Evolutionary conservation across 2,329 filamentous ascomycete genomes (phyloP).

Genomic region (Colletotrichum sp.): DNA sequence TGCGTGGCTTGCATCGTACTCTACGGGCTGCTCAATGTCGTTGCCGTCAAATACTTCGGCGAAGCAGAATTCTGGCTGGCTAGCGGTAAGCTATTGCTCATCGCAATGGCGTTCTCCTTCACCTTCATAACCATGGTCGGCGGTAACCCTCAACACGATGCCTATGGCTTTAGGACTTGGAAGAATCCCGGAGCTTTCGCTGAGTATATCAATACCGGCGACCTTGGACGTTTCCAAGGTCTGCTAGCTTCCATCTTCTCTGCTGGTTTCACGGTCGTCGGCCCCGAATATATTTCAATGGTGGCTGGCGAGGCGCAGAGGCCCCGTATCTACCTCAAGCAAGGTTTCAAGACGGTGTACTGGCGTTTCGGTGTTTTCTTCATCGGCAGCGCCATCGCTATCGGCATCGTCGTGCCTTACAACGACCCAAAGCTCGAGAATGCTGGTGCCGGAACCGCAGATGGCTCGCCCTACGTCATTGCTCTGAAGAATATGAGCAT

Average conservation of each 20-base stretch:
- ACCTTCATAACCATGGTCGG: slow-evolving; percentile 84
- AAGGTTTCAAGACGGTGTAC: slow-evolving; percentile 75
- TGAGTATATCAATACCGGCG: slow-evolving; percentile 61
- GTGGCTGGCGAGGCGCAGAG: slow-evolving; percentile 74
- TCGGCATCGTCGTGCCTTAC: slow-evolving; percentile 70
- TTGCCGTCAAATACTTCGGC: slow-evolving; percentile 23
- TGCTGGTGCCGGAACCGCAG: slow-evolving; percentile 46
- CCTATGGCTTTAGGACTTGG: slow-evolving; percentile 76
- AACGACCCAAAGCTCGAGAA: slow-evolving; percentile 59
- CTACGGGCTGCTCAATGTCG: slow-evolving; percentile 32
- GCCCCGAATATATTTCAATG: slow-evolving; percentile 71
- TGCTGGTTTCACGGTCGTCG: slow-evolving; percentile 67
- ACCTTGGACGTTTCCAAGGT: slow-evolving; percentile 71
- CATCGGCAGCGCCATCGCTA: slow-evolving; percentile 68
- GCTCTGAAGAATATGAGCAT: slow-evolving; percentile 62
- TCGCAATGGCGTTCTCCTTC: slow-evolving; percentile 70
- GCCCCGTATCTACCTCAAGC: slow-evolving; percentile 67
- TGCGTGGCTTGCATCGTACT: slow-evolving; percentile 14
- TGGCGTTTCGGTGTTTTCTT: slow-evolving; percentile 76
- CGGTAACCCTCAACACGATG: slow-evolving; percentile 72
- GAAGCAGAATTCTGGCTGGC: slow-evolving; percentile 75
- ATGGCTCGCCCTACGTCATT: slow-evolving; percentile 67
- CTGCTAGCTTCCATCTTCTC: slow-evolving; percentile 72
- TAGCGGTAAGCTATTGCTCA: slow-evolving; percentile 66
- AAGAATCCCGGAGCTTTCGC: slow-evolving; percentile 64